A percentile compares a stretch with the other conserved stretches of the same genome.
These are phyloP conservation scores for Thermothelomyces thermophilus DNA, from an alignment of 2,329 filamentous ascomycete species.

Conservation along the genomic window DNA sequence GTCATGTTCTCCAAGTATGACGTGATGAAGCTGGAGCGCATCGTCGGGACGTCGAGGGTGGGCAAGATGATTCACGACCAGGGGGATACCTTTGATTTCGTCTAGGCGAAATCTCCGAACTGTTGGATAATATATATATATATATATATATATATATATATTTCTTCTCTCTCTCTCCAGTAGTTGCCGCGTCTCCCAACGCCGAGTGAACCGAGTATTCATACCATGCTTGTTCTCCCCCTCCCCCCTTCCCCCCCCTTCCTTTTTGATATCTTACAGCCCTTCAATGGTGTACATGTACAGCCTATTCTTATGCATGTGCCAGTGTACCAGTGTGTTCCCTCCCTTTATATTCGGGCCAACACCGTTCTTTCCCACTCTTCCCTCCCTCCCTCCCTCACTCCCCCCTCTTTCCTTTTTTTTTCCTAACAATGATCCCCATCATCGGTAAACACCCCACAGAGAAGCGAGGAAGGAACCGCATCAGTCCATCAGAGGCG, in stretches of 20 bases:
- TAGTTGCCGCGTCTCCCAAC: background rate
- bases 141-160: too few relatives aligned
- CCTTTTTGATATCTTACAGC: constrained; percentile 4
- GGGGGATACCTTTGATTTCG: constrained; percentile 91
- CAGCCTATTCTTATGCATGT: background rate
- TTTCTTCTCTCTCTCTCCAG: too few relatives aligned
- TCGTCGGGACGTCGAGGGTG: constrained; percentile 76
- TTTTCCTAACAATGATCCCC: too few relatives aligned
- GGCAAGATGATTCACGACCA: constrained; percentile 77
- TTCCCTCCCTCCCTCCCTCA: background rate
- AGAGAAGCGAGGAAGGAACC: too few relatives aligned
- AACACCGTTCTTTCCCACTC: background rate
- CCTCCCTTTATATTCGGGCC: background rate
- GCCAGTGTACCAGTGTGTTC: background rate
- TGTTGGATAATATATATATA: constrained; percentile 9
- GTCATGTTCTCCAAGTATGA: constrained; percentile 84
- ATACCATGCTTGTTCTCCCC: too few relatives aligned
- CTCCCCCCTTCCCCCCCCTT: too few relatives aligned
- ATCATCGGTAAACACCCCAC: too few relatives aligned
- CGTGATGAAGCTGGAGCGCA: constrained; percentile 76
- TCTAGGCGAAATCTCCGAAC: constrained; percentile 45
- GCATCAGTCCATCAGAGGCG: constrained; percentile 21
- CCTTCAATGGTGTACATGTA: constrained; percentile 7
- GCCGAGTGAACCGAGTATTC: background rate
- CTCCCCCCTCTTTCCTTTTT: too few relatives aligned